These are phyloP conservation scores for Populus hybrid DNA, from an alignment of 441 rosid genomes.

Conservation along the genomic window DNA sequence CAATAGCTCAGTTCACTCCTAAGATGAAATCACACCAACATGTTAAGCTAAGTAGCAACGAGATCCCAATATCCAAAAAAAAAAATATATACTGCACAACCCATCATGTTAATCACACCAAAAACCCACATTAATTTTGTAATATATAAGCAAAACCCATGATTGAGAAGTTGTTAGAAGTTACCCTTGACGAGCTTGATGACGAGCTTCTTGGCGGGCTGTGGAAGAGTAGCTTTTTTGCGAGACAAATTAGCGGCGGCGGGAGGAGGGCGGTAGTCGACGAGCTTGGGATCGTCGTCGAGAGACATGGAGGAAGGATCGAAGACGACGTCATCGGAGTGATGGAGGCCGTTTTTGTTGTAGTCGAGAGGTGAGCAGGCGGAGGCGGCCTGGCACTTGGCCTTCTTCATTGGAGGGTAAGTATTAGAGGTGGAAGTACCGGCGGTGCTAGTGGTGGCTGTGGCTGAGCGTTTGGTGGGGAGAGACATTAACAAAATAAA, in stretches of 20 bases:
- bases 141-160: conserved; percentile 5
- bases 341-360: too few species aligned
- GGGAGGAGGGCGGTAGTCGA: conserved; percentile 10
- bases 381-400: too few species aligned
- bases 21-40: conserved; percentile 1
- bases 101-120: not conserved
- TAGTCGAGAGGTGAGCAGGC: too few species aligned
- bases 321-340: too few species aligned
- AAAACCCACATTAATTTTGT: conserved; percentile 3
- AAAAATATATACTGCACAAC: not conserved
- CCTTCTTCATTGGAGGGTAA: too few species aligned
- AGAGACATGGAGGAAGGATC: too few species aligned
- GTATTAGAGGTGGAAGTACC: too few species aligned
- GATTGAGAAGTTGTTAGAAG: not conserved
- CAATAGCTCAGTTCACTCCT: conserved; percentile 15
- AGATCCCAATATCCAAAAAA: conserved; percentile 17
- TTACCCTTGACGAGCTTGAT: conserved; percentile 85
- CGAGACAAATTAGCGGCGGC: conserved; percentile 86
- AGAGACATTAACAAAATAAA: not conserved
- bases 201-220: conserved; percentile 86
- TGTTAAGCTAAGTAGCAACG: conserved; percentile 4
- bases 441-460: too few species aligned
- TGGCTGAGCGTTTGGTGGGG: too few species aligned
- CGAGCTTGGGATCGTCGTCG: too few species aligned
- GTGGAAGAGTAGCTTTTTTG: conserved; percentile 86